Base-by-base conservation (phyloP, 2,329 filamentous ascomycete species). In the Monilinia vaccinii-corymbosi region DNA sequence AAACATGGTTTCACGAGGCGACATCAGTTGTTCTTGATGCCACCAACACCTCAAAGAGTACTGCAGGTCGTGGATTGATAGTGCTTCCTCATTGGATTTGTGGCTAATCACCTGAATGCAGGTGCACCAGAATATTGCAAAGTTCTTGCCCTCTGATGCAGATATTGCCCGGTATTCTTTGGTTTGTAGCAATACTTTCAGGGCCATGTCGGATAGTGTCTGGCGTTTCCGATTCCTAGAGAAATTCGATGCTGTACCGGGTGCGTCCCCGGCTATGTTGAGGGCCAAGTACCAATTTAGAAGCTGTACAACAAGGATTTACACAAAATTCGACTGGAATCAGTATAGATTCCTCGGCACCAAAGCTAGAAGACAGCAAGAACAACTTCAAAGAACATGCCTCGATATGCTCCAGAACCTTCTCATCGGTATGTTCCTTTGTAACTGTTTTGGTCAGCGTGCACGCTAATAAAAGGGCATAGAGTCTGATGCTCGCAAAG, bases 171-270 rank as follows among this genome's bases (percentile, higher is more conserved):
- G 64, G 56, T 81, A 76, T 65, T 68, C 72, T 8, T 59, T 66
- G 1, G 64, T 75, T 23, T 80, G 78, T 69, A 68, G 65, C 9
- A 65, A 64, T 4, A 75, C 75, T 0, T 67, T 71, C 38, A 58
- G 71, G 63, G 73, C 76, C 8, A 68, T 80, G 57, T 65, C 71
- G 11, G 60, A 64, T 28, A 75, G 73, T 8, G 77, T 81, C 66
- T 82, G 79, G 79, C 74, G 76, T 40, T 63, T 67, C 42, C 73
- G 71, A 21, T 82, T 78, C 64, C 66, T 71, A 16, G 59, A 69
- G 25, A 70, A 60, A 31, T 82, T 75, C 63, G 79, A 79, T 36
- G 75, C 25, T 44, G 64, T 52, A 56, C 50, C 31, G 46, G 68
- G 48, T 53, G 56, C 58, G 48, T 60, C 57, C 72, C 73, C 61